Percentiles rank a stretch among this genome's conserved stretches.
These are phyloP conservation scores for Morella rubra DNA, from an alignment of 306 rosid genomes.

Conservation along the genomic window DNA sequence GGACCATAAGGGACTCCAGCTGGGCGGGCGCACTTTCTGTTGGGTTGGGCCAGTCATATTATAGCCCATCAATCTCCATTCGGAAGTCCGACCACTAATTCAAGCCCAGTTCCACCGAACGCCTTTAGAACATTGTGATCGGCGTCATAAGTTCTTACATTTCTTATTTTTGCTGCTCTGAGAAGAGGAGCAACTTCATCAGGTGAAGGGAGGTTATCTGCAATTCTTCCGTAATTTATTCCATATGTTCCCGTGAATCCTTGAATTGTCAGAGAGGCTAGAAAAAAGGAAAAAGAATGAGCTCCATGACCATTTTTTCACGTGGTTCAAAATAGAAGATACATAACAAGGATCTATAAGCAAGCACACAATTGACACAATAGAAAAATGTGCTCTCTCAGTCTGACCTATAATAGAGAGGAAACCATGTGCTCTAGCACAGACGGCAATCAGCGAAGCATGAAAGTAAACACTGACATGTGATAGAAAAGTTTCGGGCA, in stretches of 20 bases:
- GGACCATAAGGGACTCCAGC: no score
- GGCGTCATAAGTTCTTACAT: slow-evolving; percentile 78
- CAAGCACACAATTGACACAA: no score
- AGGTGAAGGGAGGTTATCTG: slow-evolving; percentile 87
- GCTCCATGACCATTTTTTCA: slow-evolving; percentile 30
- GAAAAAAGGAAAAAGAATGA: slow-evolving; percentile 30
- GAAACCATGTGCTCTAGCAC: no score
- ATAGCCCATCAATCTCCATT: no score
- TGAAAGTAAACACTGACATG: no score
- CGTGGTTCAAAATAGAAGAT: not conserved
- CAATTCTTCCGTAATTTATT: slow-evolving; percentile 87
- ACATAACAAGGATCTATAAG: no score
- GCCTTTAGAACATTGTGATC: slow-evolving; percentile 89
- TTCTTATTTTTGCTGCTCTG: slow-evolving; percentile 78
- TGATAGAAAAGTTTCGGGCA: not conserved
- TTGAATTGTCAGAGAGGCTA: slow-evolving; percentile 48
- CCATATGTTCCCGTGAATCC: slow-evolving; percentile 94
- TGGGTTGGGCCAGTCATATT: no score
- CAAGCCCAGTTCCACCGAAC: slow-evolving; percentile 83
- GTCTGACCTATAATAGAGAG: no score
- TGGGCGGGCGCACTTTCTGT: no score
- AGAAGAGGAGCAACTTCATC: slow-evolving; percentile 86
- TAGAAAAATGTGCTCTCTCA: no score
- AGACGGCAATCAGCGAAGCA: no score
- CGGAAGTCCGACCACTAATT: slow-evolving; percentile 77